Conservation (phyloP, 2,329 filamentous ascomycete species). For the Fusarium ramigenum region DNA sequence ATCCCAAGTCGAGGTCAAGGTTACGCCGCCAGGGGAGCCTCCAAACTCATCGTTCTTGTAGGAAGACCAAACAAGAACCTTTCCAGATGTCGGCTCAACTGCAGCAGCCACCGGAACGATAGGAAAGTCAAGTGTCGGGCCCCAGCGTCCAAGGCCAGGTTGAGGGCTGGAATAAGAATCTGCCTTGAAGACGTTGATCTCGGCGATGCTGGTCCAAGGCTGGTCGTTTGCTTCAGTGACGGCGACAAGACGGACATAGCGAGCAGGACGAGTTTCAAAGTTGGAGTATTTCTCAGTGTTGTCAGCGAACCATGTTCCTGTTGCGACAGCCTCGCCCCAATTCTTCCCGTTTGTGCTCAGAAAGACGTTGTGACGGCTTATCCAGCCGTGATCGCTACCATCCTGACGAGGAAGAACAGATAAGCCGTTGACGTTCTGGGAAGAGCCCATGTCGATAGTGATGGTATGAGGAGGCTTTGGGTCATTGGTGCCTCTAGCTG, state of each 20-base stretch:
- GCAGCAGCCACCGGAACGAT: slow-evolving; percentile 30
- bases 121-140: slow-evolving; percentile 25
- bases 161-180: background rate
- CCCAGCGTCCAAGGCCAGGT: slow-evolving; percentile 16
- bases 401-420: slow-evolving; percentile 28
- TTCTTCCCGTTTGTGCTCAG: slow-evolving; percentile 18
- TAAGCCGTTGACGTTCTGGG: slow-evolving; percentile 18
- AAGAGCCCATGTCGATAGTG: slow-evolving; percentile 19
- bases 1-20: slow-evolving; percentile 22
- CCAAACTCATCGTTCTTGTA: slow-evolving; percentile 4
- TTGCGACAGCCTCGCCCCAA: slow-evolving; percentile 21
- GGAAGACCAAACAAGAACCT: slow-evolving; percentile 23
- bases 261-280: slow-evolving; percentile 25
- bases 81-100: slow-evolving; percentile 20
- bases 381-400: background rate
- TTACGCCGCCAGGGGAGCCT: background rate
- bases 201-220: slow-evolving; percentile 28
- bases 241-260: slow-evolving; percentile 19
- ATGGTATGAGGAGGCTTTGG: slow-evolving; percentile 12
- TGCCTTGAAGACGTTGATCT: slow-evolving; percentile 28
- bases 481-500: background rate
- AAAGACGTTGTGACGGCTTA: slow-evolving; percentile 5
- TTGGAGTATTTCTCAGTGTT: slow-evolving; percentile 20
- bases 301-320: slow-evolving; percentile 26
- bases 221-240: slow-evolving; percentile 1